Base-by-base conservation (phyloP, 2,329 filamentous ascomycete genomes). In the Fusarium devonianum region DNA sequence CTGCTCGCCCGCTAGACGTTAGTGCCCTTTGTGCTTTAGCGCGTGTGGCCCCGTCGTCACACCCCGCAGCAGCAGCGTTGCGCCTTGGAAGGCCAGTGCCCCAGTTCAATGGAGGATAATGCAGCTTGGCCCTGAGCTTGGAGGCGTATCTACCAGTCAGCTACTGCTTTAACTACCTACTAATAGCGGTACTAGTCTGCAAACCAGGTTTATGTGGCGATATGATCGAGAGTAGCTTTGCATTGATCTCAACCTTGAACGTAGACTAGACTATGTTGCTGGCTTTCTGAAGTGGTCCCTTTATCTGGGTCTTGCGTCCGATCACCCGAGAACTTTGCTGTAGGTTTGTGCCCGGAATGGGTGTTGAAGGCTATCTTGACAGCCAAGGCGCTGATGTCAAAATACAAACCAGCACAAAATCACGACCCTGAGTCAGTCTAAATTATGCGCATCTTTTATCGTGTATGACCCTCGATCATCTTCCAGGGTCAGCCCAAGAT, bases 1-100 rank as follows among this genome's bases (percentile, higher is more conserved):
- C 46, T 54, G 28, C 32, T 62, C 39, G 45, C 29, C 62, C 49
- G 54, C 62, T 62, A 61, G 59, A 51, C 52, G 60, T 64, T 64
- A 64, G 61, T 64, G 50, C 41, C 44, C 49, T 58, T 47, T 32
- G 30, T 41, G 45, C 56, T 29, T 41, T 42, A 60, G 56, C 23
- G 48, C 38, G 19, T 22, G 43, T 35, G 40, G 38, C 40, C 22
- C 33, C 30, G 34, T 33, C 38, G 33, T 54, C 37, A 46, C 61
- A 60, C 61, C 61, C 62, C 61, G 56, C 61, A 58, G 50, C 26
- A 14, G 25, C 43, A 59, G 54, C 41, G 54, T 58, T 58, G 48
- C 41, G 53, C 30, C n/a, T n/a, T n/a, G n/a, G n/a, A n/a, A n/a
- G n/a, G n/a, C n/a, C n/a, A n/a, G n/a, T n/a, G n/a, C n/a, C n/a